Evolutionary conservation across 768 basidiomycete genomes (phyloP).

Genomic region (Russula earlei): DNA sequence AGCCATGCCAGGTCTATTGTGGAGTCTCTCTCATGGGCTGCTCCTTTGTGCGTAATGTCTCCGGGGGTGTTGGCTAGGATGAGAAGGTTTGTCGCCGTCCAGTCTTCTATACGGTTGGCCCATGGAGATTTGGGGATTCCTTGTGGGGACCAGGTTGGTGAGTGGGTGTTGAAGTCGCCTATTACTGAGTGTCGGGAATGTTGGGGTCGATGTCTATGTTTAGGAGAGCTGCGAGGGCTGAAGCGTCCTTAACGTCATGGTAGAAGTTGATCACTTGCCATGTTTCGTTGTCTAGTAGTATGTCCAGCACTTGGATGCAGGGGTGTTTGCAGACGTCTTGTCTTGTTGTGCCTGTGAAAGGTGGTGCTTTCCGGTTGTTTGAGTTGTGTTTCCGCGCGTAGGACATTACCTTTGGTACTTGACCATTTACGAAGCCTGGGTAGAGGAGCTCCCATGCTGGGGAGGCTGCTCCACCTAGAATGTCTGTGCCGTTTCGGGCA

Average conservation of each 20-base stretch:
- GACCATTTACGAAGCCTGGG: background rate
- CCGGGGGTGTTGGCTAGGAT: background rate
- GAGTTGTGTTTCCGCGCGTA: background rate
- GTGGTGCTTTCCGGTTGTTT: background rate
- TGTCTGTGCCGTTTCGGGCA: background rate
- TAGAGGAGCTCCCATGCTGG: background rate
- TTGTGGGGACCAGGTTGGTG: background rate
- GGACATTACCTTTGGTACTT: background rate
- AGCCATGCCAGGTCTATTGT: background rate
- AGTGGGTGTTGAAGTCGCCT: background rate
- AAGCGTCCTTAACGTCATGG: too few species aligned
- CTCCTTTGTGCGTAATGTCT: background rate
- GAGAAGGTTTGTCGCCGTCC: background rate
- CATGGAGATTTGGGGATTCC: background rate
- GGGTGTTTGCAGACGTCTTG: too few species aligned
- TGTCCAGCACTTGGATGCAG: too few species aligned
- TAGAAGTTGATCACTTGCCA: too few species aligned
- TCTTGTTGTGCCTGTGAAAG: too few species aligned
- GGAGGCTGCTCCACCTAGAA: background rate
- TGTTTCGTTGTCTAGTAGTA: too few species aligned
- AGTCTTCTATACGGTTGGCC: background rate
- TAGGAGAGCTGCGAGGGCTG: too few species aligned
- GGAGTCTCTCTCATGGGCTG: background rate
- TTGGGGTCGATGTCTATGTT: too few species aligned
- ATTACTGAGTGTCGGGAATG: too few species aligned